Base-by-base conservation (phyloP, 1,139 yeast species). In the Petasospora rhodanensis region DNA sequence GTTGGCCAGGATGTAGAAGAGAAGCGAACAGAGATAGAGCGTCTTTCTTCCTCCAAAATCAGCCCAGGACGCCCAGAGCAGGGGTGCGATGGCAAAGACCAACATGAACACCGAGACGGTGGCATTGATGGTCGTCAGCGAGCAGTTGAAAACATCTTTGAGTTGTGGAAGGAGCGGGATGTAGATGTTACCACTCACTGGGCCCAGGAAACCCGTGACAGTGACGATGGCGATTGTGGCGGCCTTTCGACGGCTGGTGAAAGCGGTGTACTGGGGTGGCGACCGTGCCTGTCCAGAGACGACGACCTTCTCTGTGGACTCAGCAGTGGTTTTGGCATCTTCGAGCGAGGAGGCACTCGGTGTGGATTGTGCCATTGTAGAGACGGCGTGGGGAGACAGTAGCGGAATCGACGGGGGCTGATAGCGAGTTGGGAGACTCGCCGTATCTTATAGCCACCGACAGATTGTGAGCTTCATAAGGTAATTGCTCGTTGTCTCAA, bases 91-190 rank as follows among this genome's bases (percentile, higher is more conserved):
- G 13, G 76, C 76, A 56, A 71, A 73, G 2, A 65, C 66, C 4
- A 61, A 71, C 79, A 76, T 74, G 40, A 76, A 74, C 0, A 70
- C 75, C 0, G 81, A 68, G 0, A 76, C 79, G 0, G 82, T 74
- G 16, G 77, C 77, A 52, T 75, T 73, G 22, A 75, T 70, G 0
- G 67, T 53, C 0, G 74, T 58, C 3, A 64, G 55, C 2, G 73
- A 65, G 3, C 61, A 68, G 4, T 58, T 27, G 40, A 73, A 71
- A 3, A 61, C 68, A 3, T 53, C 45, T 40, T 66, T 62, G 17
- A 76, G 54, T 12, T 64, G 54, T 1, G 79, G 78, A 14, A 76
- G 52, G 4, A 76, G 60, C 2, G 82, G 81, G 16, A 75, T 68
- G 45, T 74, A 76, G 20, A 75, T 73, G 39, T 75, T 75, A 1